These are phyloP conservation scores for Cyphellophora attinorum DNA, from an alignment of 2,329 filamentous ascomycete species.

Conservation along the genomic window DNA sequence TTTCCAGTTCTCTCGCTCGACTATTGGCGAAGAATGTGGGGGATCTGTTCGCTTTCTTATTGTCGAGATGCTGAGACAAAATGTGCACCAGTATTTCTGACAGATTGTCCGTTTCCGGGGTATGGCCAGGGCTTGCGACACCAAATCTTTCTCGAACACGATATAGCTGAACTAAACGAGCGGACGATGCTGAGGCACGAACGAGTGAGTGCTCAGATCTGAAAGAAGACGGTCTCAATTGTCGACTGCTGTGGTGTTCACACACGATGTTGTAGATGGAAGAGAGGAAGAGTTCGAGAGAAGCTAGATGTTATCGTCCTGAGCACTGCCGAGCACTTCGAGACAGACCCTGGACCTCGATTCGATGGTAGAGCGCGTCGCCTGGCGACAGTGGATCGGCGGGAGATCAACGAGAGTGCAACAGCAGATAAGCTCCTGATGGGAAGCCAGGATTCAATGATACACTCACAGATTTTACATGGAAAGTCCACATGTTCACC, in stretches of 20 bases:
- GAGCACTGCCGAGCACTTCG: neutral
- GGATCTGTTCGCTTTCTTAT: slow-evolving; percentile 2
- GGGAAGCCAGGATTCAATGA: neutral
- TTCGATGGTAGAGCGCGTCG: neutral
- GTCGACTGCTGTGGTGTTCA: neutral
- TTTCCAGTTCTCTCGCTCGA: slow-evolving; percentile 1
- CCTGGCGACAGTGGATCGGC: neutral
- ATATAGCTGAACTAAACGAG: slow-evolving; percentile 10
- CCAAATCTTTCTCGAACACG: slow-evolving; percentile 2
- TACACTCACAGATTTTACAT: no score
- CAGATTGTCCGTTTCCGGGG: slow-evolving; percentile 3
- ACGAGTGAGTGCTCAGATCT: slow-evolving; percentile 19
- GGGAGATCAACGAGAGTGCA: neutral
- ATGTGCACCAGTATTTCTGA: slow-evolving; percentile 3
- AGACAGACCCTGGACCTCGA: neutral
- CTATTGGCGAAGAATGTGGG: slow-evolving; percentile 2
- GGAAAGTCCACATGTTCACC: neutral
- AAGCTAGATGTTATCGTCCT: slow-evolving; percentile 3
- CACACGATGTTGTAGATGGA: slow-evolving; percentile 3
- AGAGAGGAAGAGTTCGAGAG: slow-evolving; percentile 4
- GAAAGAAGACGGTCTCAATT: slow-evolving; percentile 1
- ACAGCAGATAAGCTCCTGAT: no score
- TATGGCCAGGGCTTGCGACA: slow-evolving; percentile 1
- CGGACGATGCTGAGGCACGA: slow-evolving; percentile 19
- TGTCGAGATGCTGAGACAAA: neutral